Percentiles rank a stretch among this genome's conserved stretches.
phyloP scores from a whole-genome alignment of 345 rosid genomes.

The Mangifera indica region DNA sequence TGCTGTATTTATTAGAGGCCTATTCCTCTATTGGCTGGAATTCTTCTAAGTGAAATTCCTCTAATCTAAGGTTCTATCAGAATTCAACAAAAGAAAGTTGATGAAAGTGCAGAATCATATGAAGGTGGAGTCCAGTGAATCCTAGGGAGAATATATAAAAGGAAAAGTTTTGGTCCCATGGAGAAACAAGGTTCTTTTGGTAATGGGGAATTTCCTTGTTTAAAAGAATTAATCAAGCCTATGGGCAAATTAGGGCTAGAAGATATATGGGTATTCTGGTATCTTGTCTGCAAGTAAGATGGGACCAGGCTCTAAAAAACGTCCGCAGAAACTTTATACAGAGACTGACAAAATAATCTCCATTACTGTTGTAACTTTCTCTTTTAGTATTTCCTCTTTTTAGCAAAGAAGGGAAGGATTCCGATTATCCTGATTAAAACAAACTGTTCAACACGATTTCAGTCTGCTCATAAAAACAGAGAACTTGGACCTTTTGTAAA shows the following conservation, averaged over 20 bases:
- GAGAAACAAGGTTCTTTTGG: slow-evolving; percentile 23
- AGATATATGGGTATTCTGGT: slow-evolving; percentile 30
- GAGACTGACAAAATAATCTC: slow-evolving; percentile 64
- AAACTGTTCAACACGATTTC: slow-evolving; percentile 42
- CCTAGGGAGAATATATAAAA: slow-evolving; percentile 21
- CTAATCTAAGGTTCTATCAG: background rate
- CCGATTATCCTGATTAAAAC: slow-evolving; percentile 36
- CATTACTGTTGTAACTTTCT: slow-evolving; percentile 52
- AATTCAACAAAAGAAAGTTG: background rate
- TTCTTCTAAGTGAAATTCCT: background rate
- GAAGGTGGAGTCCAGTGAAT: slow-evolving; percentile 24
- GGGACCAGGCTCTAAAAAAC: slow-evolving; percentile 40
- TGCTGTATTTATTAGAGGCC: slow-evolving; percentile 20
- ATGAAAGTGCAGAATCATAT: slow-evolving; percentile 13
- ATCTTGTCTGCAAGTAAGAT: slow-evolving; percentile 40
- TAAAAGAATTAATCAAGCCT: slow-evolving; percentile 3
- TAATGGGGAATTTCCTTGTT: slow-evolving; percentile 16
- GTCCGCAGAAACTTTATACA: slow-evolving; percentile 43
- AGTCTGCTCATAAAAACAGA: slow-evolving; percentile 50
- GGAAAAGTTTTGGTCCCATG: slow-evolving; percentile 28
- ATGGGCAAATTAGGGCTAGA: slow-evolving; percentile 25
- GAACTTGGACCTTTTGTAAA: slow-evolving; percentile 50
- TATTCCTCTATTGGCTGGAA: background rate
- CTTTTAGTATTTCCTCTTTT: slow-evolving; percentile 25
- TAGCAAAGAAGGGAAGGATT: slow-evolving; percentile 25